Conservation (phyloP, 352 stramenopile species). For the Saprolegnia diclina region DNA sequence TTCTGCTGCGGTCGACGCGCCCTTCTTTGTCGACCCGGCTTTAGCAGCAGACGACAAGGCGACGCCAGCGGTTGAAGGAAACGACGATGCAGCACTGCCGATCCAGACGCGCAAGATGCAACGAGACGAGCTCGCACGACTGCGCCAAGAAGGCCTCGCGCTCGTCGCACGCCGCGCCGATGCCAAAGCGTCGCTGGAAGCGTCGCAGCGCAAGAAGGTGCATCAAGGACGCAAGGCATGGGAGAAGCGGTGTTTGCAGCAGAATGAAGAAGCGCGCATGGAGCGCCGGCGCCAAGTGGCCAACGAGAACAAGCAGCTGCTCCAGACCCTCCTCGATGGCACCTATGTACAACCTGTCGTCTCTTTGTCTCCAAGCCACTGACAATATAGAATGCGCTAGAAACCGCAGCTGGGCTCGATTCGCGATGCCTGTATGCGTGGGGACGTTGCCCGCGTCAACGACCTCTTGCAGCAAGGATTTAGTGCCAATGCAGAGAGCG, state of each 20-base stretch:
- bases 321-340: conserved; percentile 38
- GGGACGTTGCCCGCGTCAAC: conserved; percentile 42
- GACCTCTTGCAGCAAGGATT: conserved; percentile 49
- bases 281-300: conserved; percentile 37
- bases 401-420: conserved; percentile 65
- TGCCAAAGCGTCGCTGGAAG: conserved; percentile 14
- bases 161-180: conserved; percentile 11
- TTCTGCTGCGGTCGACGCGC: conserved; percentile 28
- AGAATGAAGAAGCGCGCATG: conserved; percentile 24
- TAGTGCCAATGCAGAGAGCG: conserved; percentile 50
- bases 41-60: background rate
- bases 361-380: background rate
- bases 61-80: background rate
- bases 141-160: background rate
- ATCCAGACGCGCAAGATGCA: conserved; percentile 2
- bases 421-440: conserved; percentile 55
- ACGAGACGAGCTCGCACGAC: background rate
- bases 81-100: conserved; percentile 1
- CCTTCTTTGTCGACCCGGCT: background rate
- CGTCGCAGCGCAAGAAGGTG: conserved; percentile 15
- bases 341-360: conserved; percentile 29
- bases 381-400: conserved; percentile 29
- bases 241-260: conserved; percentile 4
- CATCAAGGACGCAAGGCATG: conserved; percentile 18
- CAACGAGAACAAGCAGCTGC: conserved; percentile 37